These are phyloP conservation scores for Acacia pycnantha DNA, from an alignment of 331 rosid genomes.

Conservation along the genomic window DNA sequence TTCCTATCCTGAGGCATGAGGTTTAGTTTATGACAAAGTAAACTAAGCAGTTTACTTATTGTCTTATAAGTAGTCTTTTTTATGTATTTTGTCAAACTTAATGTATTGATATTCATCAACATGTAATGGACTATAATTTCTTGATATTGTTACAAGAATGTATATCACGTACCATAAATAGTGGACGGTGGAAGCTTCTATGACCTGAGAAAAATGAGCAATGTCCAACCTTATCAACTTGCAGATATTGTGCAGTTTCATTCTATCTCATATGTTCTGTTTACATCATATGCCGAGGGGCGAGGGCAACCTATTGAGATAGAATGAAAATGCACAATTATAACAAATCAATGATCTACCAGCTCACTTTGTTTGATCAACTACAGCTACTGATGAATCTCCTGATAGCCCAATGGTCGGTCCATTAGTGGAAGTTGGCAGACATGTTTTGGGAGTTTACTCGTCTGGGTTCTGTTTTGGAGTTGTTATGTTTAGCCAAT, in stretches of 20 bases:
- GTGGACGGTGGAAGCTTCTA: background rate
- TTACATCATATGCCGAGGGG: background rate
- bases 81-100: background rate
- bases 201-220: conserved; percentile 2
- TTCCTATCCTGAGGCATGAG: background rate
- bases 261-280: background rate
- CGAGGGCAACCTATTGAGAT: background rate
- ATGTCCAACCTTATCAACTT: background rate
- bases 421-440: background rate
- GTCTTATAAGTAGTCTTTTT: conserved; percentile 1
- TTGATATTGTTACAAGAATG: background rate
- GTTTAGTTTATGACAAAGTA: conserved; percentile 11
- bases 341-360: background rate
- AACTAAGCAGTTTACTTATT: background rate
- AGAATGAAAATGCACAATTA: background rate
- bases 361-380: conserved; percentile 12
- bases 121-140: background rate
- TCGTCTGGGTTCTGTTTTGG: background rate
- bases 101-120: background rate
- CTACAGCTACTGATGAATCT: background rate
- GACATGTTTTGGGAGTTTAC: background rate
- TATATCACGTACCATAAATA: background rate
- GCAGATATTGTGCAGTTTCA: background rate
- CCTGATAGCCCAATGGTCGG: background rate
- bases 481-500: background rate